A percentile compares a stretch with the other conserved stretches of the same genome.
Conservation (phyloP, 2,329 filamentous ascomycete species). For the Xylariales sp. region DNA sequence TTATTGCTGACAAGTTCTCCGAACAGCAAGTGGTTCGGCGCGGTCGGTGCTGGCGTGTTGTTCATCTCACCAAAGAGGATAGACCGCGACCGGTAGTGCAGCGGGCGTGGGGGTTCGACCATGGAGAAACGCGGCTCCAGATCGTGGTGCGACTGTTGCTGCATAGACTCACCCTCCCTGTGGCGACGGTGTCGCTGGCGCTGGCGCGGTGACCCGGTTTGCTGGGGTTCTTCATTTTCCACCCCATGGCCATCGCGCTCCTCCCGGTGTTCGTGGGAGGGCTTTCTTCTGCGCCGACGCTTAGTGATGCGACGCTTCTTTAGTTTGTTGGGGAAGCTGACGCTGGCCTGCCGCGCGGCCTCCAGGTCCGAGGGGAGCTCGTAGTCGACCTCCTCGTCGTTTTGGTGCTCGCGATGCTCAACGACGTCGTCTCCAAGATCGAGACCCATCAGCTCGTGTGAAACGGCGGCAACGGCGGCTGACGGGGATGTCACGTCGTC, state of each 20-base stretch:
- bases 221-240: constrained; percentile 10
- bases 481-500: constrained; percentile 26
- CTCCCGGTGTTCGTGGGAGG: constrained; percentile 17
- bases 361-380: constrained; percentile 27
- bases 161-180: constrained; percentile 14
- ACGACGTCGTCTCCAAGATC: constrained; percentile 32
- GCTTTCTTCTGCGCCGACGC: constrained; percentile 24
- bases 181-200: constrained; percentile 18
- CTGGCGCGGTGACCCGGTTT: constrained; percentile 11
- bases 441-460: constrained; percentile 41
- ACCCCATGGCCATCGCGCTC: constrained; percentile 10
- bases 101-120: constrained; percentile 15
- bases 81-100: constrained; percentile 15
- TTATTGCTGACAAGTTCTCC: constrained; percentile 17
- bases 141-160: no score
- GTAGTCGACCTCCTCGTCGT: constrained; percentile 17
- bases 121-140: constrained; percentile 9
- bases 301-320: constrained; percentile 32
- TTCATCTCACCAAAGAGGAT: constrained; percentile 25
- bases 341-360: constrained; percentile 25
- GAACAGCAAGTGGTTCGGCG: constrained; percentile 19
- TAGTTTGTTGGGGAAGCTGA: constrained; percentile 24
- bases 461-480: constrained; percentile 50
- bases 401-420: constrained; percentile 22
- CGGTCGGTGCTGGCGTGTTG: constrained; percentile 15